Conservation (phyloP, 345 rosid species). For the Durio zibethinus region DNA sequence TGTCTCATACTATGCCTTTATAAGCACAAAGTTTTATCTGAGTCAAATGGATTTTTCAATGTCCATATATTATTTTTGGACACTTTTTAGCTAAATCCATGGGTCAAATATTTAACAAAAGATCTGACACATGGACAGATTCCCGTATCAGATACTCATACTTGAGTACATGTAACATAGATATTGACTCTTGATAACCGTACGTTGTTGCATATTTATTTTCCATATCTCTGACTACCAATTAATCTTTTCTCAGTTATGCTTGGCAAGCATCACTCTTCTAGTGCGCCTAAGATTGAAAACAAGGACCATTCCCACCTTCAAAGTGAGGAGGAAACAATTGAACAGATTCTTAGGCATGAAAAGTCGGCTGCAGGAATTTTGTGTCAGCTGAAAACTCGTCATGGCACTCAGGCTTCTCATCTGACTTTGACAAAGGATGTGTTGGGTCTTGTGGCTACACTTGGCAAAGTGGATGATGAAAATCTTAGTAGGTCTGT, state of each 20-base stretch:
- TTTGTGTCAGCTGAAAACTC: constrained; percentile 44
- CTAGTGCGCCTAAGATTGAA: constrained; percentile 26
- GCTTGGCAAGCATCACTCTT: constrained; percentile 55
- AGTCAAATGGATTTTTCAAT: neutral
- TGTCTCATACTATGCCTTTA: neutral
- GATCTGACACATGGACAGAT: neutral
- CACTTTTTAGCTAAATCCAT: neutral
- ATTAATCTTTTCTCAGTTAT: constrained; percentile 40
- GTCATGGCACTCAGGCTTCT: constrained; percentile 38
- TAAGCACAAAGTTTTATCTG: neutral
- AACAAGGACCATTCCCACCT: constrained; percentile 28
- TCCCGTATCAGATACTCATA: neutral
- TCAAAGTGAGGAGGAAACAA: constrained; percentile 57
- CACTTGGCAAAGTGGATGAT: constrained; percentile 73
- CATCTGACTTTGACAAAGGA: constrained; percentile 42
- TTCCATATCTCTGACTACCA: neutral
- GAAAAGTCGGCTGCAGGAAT: constrained; percentile 78
- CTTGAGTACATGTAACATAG: neutral
- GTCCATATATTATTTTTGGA: neutral
- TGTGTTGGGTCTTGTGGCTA: constrained; percentile 73
- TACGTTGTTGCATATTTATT: constrained; percentile 6
- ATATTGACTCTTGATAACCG: neutral
- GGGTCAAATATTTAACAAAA: neutral
- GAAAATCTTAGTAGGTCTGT: constrained; percentile 76
- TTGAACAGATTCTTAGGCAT: constrained; percentile 48